These are phyloP conservation scores for Fusarium sp. DNA, from an alignment of 2,329 filamentous ascomycete genomes.

Conservation along the genomic window DNA sequence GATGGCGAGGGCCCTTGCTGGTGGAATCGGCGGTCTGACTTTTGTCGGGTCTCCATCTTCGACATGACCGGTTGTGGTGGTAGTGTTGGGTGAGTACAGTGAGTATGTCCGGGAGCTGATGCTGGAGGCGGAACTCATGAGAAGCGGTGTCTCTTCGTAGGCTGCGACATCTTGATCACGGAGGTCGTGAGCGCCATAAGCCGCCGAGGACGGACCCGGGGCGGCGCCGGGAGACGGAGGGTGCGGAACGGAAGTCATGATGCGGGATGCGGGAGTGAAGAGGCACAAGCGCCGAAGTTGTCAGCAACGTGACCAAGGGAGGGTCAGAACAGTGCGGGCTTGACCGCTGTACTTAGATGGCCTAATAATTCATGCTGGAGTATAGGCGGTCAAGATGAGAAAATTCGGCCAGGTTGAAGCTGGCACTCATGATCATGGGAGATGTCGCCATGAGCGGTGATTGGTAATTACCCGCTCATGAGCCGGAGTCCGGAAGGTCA, in stretches of 20 bases:
- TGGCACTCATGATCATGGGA: constrained; percentile 1
- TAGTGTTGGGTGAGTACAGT: neutral
- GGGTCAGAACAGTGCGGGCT: neutral
- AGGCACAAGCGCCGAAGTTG: neutral
- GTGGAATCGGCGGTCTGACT: constrained; percentile 39
- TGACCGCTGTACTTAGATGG: neutral
- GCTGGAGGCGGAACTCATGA: constrained; percentile 16
- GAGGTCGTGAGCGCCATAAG: neutral
- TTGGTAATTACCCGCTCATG: neutral
- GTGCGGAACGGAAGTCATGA: constrained; percentile 12
- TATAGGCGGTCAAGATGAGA: neutral
- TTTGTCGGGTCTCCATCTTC: constrained; percentile 5
- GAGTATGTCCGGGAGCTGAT: constrained; percentile 8
- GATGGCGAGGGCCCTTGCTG: constrained; percentile 57
- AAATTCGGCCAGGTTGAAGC: neutral
- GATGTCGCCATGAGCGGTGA: constrained; percentile 22
- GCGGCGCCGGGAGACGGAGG: constrained; percentile 5
- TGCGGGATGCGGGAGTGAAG: neutral
- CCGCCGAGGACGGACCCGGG: constrained; percentile 8
- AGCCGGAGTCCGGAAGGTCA: neutral
- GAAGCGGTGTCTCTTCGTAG: constrained; percentile 40
- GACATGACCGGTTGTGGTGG: constrained; percentile 6
- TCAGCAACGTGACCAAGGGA: neutral
- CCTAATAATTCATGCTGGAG: neutral
- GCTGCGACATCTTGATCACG: neutral